These are phyloP conservation scores for Coemansia sp. DNA, from an alignment of 192 early-diverging fungal species.

Conservation along the genomic window DNA sequence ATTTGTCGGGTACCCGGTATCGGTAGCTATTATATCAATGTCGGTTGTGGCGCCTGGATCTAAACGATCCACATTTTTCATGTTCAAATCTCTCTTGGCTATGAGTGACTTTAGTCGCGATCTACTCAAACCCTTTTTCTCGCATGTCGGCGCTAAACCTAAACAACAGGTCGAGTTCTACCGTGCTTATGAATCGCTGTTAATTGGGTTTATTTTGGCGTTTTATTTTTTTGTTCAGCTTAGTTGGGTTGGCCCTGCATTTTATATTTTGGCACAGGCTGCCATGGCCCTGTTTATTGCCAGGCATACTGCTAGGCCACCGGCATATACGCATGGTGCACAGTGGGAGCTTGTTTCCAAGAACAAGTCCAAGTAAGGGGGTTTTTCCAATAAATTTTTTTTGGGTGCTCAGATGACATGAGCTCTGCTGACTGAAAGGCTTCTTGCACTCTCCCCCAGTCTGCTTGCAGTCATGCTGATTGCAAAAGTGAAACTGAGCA, in stretches of 20 bases:
- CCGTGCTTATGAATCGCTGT: slow-evolving; percentile 33
- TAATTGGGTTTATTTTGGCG: slow-evolving; percentile 47
- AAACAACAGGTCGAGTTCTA: slow-evolving; percentile 46
- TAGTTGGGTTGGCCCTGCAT: slow-evolving; percentile 53
- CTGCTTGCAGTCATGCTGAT: neutral
- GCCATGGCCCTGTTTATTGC: slow-evolving; percentile 49
- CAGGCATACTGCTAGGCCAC: slow-evolving; percentile 28
- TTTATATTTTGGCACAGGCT: slow-evolving; percentile 48
- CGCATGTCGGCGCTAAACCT: slow-evolving; percentile 44
- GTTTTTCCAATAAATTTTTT: neutral
- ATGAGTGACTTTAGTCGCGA: slow-evolving; percentile 52
- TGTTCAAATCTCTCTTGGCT: slow-evolving; percentile 53
- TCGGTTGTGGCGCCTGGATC: slow-evolving; percentile 38
- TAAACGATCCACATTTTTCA: slow-evolving; percentile 29
- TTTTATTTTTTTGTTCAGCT: slow-evolving; percentile 53
- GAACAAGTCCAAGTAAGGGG: neutral
- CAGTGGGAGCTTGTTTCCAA: slow-evolving; percentile 22
- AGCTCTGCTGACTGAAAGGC: neutral
- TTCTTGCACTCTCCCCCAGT: neutral
- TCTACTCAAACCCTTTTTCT: slow-evolving; percentile 48
- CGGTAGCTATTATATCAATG: slow-evolving; percentile 24
- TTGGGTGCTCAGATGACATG: neutral
- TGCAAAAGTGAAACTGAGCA: neutral
- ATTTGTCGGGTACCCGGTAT: slow-evolving; percentile 46
- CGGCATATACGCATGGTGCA: slow-evolving; percentile 32